Conservation (phyloP, 2,329 filamentous ascomycete species). For the Neopestalotiopsis sp. region DNA sequence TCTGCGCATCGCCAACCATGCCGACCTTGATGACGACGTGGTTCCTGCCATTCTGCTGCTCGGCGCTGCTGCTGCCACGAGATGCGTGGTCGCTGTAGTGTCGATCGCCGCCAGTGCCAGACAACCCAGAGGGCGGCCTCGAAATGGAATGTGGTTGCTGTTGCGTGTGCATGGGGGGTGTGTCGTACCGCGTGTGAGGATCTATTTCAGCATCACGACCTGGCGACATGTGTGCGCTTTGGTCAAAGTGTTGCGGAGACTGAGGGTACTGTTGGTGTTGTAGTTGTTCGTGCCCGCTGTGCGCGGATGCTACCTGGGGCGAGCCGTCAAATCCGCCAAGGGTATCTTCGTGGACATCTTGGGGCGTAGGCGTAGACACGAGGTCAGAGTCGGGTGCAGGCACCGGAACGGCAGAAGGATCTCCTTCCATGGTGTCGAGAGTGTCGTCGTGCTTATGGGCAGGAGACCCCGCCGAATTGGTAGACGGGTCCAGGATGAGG, state of each 20-base stretch:
- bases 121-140: conserved; percentile 61
- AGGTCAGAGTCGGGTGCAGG: conserved; percentile 24
- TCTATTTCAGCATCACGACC: conserved; percentile 42
- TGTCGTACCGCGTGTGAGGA: conserved; percentile 49
- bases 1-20: conserved; percentile 99
- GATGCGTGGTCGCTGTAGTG: conserved; percentile 53
- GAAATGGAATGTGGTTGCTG: conserved; percentile 50
- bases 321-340: conserved; percentile 54
- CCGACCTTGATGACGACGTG: conserved; percentile 98
- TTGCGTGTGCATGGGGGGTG: conserved; percentile 50
- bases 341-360: conserved; percentile 52
- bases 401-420: conserved; percentile 34
- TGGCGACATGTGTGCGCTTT: conserved; percentile 39
- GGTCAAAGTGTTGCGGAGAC: conserved; percentile 54
- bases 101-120: conserved; percentile 44
- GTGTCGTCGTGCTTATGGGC: conserved; percentile 61
- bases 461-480: conserved; percentile 53
- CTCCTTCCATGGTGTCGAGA: conserved; percentile 57
- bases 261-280: conserved; percentile 36
- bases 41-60: conserved; percentile 59
- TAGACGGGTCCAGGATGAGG: conserved; percentile 58
- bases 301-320: conserved; percentile 41
- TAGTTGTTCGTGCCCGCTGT: not conserved
- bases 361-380: conserved; percentile 25
- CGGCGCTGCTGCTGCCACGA: conserved; percentile 43